These are phyloP conservation scores for Cladobotryum protrusum DNA, from an alignment of 2,329 filamentous ascomycete species.

Conservation along the genomic window DNA sequence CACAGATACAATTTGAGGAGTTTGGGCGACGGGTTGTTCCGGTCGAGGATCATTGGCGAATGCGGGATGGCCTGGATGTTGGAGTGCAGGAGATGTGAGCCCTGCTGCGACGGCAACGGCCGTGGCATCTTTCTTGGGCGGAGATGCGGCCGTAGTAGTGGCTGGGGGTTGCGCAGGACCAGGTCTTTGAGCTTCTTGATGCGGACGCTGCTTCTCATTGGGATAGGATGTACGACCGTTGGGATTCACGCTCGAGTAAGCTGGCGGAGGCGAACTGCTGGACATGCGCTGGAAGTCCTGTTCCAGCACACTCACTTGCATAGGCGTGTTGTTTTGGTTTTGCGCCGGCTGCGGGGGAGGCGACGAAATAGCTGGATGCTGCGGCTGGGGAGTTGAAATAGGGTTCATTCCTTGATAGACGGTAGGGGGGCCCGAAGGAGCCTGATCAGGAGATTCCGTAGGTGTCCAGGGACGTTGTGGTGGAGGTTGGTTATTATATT, in stretches of 20 bases:
- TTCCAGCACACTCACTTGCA: slow-evolving; percentile 68
- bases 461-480: slow-evolving; percentile 77
- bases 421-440: slow-evolving; percentile 82
- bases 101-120: slow-evolving; percentile 20
- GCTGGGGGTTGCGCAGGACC: slow-evolving; percentile 16
- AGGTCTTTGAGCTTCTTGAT: slow-evolving; percentile 18
- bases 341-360: slow-evolving; percentile 34
- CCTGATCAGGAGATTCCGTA: slow-evolving; percentile 79
- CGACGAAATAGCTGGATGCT: slow-evolving; percentile 36
- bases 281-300: slow-evolving; percentile 82
- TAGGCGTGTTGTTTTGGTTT: slow-evolving; percentile 26
- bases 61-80: slow-evolving; percentile 70
- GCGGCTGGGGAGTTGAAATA: slow-evolving; percentile 47
- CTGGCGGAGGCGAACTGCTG: slow-evolving; percentile 82
- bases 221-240: slow-evolving; percentile 57
- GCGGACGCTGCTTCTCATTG: slow-evolving; percentile 65
- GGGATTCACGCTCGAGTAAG: slow-evolving; percentile 74
- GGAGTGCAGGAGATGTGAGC: slow-evolving; percentile 42
- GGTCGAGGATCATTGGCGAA: slow-evolving; percentile 77
- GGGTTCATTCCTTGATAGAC: slow-evolving; percentile 83
- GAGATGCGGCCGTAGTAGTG: slow-evolving; percentile 19
- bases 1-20: slow-evolving; percentile 37
- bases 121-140: slow-evolving; percentile 24
- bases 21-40: slow-evolving; percentile 41
- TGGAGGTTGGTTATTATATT: slow-evolving; percentile 54